Conservation (phyloP, 1,284 basidiomycete genomes). For the Austroboletus olivaceoglutinosus region DNA sequence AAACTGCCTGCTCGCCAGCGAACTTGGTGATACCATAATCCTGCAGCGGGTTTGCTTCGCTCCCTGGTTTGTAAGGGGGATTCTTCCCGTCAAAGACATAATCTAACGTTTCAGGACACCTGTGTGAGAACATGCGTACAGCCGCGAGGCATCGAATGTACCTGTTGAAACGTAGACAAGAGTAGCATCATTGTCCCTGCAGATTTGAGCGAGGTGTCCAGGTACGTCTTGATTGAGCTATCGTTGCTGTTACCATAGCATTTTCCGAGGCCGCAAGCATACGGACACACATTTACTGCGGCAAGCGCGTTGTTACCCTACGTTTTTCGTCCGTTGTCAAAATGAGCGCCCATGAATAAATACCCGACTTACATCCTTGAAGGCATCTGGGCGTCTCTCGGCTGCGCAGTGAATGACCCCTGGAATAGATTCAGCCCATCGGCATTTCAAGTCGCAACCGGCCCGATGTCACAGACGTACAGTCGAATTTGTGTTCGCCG, state of each 20-base stretch:
- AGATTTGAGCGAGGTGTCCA: conserved; percentile 57
- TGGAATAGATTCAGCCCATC: conserved; percentile 26
- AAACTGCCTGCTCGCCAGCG: conserved; percentile 68
- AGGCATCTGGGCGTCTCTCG: conserved; percentile 79
- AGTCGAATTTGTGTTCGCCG: conserved; percentile 54
- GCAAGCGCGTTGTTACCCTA: conserved; percentile 54
- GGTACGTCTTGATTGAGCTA: conserved; percentile 73
- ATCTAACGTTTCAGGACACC: conserved; percentile 43
- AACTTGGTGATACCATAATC: conserved; percentile 76
- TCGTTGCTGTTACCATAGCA: conserved; percentile 1
- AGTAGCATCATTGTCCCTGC: conserved; percentile 53
- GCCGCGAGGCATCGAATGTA: conserved; percentile 22
- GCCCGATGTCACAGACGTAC: conserved; percentile 41
- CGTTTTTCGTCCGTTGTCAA: neutral
- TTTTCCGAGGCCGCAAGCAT: neutral
- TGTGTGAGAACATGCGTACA: conserved; percentile 10
- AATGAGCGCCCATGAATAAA: neutral
- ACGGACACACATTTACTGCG: conserved; percentile 50
- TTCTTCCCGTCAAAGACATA: conserved; percentile 86
- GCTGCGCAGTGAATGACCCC: conserved; percentile 86
- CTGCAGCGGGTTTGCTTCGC: conserved; percentile 72
- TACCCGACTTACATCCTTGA: conserved; percentile 58
- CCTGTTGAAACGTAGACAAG: conserved; percentile 80
- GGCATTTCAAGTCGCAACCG: no score
- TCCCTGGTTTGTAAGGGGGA: conserved; percentile 70